These are phyloP conservation scores for Phytophthora syringae DNA, from an alignment of 352 stramenopile species.

Conservation along the genomic window DNA sequence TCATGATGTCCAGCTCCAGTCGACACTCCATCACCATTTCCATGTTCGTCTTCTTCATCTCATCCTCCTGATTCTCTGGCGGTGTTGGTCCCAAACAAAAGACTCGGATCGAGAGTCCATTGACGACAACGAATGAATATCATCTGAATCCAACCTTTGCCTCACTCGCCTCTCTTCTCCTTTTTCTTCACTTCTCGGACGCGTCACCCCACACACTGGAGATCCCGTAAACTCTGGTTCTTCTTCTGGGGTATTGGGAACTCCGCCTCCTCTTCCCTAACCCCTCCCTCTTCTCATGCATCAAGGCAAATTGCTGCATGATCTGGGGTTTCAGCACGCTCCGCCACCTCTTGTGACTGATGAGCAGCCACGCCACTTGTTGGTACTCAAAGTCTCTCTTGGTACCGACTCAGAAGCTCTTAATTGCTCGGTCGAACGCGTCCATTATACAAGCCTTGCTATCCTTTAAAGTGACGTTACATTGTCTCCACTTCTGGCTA, in stretches of 20 bases:
- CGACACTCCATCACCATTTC: conserved; percentile 8
- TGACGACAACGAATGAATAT: neutral
- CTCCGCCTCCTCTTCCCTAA: neutral
- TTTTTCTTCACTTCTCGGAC: conserved; percentile 4
- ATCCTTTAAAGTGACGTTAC: neutral
- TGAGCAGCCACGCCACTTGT: conserved; percentile 2
- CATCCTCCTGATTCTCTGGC: neutral
- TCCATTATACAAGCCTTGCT: neutral
- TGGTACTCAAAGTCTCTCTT: conserved; percentile 16
- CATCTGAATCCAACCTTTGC: conserved; percentile 1
- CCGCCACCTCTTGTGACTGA: conserved; percentile 9
- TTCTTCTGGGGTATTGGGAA: neutral
- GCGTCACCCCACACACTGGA: neutral
- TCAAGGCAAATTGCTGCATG: conserved; percentile 12
- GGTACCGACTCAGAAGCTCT: conserved; percentile 2
- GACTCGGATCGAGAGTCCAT: neutral
- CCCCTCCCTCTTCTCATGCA: conserved; percentile 13
- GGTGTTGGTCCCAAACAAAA: neutral
- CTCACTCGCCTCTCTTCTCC: conserved; percentile 6
- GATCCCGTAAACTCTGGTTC: neutral
- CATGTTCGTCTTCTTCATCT: neutral
- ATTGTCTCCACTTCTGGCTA: neutral
- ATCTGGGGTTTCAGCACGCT: conserved; percentile 13
- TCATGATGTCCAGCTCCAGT: conserved; percentile 26
- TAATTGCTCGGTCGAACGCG: conserved; percentile 6